Base-by-base conservation (phyloP, 768 basidiomycete genomes). In the Pulveroboletus sp. region DNA sequence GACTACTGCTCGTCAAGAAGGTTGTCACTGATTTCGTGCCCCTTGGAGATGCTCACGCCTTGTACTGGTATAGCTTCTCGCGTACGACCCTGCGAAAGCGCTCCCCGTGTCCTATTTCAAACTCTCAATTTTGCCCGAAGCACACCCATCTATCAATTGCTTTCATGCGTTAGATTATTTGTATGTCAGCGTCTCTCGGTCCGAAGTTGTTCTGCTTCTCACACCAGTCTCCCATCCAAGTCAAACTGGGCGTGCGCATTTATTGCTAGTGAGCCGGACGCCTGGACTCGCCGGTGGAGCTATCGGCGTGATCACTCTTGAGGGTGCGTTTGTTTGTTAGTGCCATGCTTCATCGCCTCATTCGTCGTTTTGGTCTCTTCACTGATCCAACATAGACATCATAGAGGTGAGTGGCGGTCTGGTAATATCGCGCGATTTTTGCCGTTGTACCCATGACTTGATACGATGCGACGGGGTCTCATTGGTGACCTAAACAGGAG, bases 131-230 rank as follows among this genome's bases (percentile, higher is more conserved):
- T 69, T 98, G 12, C 95, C 95, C 0, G 95, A 98, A 69, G 93
- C 93, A 5, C 74, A 74, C 37, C 91, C 92, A 0, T 77, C 80
- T 9, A 94, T 96, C 64, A 94, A 91, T 60, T 96, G 89, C 60
- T 92, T 96, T 73, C 92, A 97, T 64, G 93, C 93, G 0, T 69
- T 97, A 39, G 93, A 96, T 65, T 95, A 93, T 64, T 94, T 90
- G 88, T 89, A 60, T 33, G 80, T 60, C 0, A 17, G 11, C 12
- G 0, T 8, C 27, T 18, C 32, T 39, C 17, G 10, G 7, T 32
- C 30, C 14, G 14, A 54, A 9, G 2, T 11, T n/a, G 27, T 35
- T n/a, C 50, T 28, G 33, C 49, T 43, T 32, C 46, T 60, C 45
- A 59, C 26, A 3, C 31, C 35, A 3, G 8, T 31, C 30, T 8